Conservation (phyloP, 148 eudicot genomes). For the Rhododendron ferrugineum region DNA sequence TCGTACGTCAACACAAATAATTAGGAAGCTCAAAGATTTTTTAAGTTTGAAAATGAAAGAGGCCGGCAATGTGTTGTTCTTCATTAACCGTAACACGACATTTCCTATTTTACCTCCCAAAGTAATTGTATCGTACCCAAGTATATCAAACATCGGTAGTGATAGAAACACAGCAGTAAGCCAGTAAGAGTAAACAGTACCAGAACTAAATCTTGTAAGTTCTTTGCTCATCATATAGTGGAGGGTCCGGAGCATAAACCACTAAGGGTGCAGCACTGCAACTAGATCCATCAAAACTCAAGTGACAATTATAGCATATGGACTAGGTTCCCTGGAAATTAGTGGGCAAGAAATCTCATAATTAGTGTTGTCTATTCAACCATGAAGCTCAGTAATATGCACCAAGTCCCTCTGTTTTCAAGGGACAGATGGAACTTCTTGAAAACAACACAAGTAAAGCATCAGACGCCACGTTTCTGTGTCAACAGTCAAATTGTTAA, state of each 20-base stretch:
- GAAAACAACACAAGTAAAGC: neutral
- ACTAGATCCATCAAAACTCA: slow-evolving; percentile 11
- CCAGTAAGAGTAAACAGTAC: slow-evolving; percentile 9
- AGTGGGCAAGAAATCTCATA: neutral
- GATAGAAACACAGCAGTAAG: neutral
- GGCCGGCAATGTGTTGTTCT: neutral
- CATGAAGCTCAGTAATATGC: neutral
- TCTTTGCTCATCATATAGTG: slow-evolving; percentile 12
- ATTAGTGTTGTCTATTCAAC: neutral
- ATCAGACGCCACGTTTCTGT: neutral
- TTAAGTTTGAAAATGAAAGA: neutral
- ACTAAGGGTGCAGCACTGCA: slow-evolving; percentile 21
- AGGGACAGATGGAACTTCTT: neutral
- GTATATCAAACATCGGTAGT: neutral
- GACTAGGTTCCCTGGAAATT: neutral
- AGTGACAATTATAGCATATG: slow-evolving; percentile 10
- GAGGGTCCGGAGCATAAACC: slow-evolving; percentile 30
- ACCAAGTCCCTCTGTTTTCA: neutral
- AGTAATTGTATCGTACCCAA: neutral
- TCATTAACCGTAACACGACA: neutral
- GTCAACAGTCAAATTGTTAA: neutral
- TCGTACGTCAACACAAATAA: neutral
- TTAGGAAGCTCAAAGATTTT: neutral
- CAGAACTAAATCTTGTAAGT: slow-evolving; percentile 25
- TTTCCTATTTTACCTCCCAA: neutral